Conservation (phyloP, 2,329 filamentous ascomycete species). For the Cytospora schulzeri region DNA sequence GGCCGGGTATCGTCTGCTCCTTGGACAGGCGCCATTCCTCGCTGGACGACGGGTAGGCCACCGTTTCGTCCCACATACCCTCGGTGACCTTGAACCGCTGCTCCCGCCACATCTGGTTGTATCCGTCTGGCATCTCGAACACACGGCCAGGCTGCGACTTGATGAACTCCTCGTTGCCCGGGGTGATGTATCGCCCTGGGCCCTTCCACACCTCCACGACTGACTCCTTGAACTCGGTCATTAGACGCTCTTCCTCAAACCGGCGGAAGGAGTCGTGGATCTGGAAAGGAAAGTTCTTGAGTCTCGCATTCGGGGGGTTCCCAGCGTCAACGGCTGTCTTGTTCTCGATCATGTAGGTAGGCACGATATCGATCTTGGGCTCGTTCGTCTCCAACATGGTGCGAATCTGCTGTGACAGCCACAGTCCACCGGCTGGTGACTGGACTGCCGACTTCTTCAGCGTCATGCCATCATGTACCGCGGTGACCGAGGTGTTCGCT, state of each 20-base stretch:
- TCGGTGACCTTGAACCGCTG: slow-evolving; percentile 87
- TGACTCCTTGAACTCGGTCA: slow-evolving; percentile 97
- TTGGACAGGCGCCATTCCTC: slow-evolving; percentile 58
- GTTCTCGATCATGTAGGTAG: slow-evolving; percentile 84
- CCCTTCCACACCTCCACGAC: slow-evolving; percentile 93
- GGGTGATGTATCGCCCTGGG: slow-evolving; percentile 65
- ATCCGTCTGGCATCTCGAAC: slow-evolving; percentile 96
- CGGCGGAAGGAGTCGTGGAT: slow-evolving; percentile 72
- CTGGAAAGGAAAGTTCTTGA: slow-evolving; percentile 67
- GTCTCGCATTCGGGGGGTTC: slow-evolving; percentile 73
- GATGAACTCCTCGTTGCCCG: slow-evolving; percentile 75
- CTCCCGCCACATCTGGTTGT: slow-evolving; percentile 90
- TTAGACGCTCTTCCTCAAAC: slow-evolving; percentile 87
- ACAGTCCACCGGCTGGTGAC: slow-evolving; percentile 84
- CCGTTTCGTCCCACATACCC: slow-evolving; percentile 86
- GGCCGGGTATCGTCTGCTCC: slow-evolving; percentile 78
- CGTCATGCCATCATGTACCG: slow-evolving; percentile 92
- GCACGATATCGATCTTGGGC: slow-evolving; percentile 72
- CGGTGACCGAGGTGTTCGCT: slow-evolving; percentile 83
- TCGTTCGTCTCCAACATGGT: slow-evolving; percentile 72
- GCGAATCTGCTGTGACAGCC: slow-evolving; percentile 86
- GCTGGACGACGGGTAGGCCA: slow-evolving; percentile 55
- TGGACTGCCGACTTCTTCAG: slow-evolving; percentile 87
- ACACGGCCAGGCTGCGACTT: slow-evolving; percentile 76
- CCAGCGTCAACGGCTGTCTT: slow-evolving; percentile 90